Conservation (phyloP, 257 asterid species). For the Petunia secreta region DNA sequence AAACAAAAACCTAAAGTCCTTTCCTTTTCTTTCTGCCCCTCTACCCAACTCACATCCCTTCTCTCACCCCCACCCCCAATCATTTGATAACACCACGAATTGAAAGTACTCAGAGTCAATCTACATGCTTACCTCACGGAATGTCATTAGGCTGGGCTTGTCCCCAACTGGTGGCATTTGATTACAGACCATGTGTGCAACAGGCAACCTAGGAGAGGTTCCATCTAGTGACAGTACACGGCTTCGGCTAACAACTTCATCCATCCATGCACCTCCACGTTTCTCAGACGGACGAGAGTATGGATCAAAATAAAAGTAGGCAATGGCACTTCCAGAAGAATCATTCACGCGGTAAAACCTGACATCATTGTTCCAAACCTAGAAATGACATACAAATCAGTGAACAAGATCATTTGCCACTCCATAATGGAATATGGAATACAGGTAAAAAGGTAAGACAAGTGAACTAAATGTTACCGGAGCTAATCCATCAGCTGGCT, state of each 20-base stretch:
- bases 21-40: too few species aligned
- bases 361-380: slow-evolving; percentile 97
- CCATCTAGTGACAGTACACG: slow-evolving; percentile 81
- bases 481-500: slow-evolving; percentile 87
- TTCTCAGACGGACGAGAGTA: slow-evolving; percentile 98
- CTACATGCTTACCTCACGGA: slow-evolving; percentile 71
- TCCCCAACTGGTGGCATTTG: slow-evolving; percentile 99
- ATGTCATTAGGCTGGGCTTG: slow-evolving; percentile 99
- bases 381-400: slow-evolving; percentile 30
- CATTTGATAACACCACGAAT: slow-evolving; percentile 5
- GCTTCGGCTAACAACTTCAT: slow-evolving; percentile 91
- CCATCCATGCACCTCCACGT: slow-evolving; percentile 99
- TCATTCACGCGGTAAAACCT: slow-evolving; percentile 82
- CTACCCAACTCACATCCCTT: too few species aligned
- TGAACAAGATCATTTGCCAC: slow-evolving; percentile 19
- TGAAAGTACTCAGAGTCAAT: background rate
- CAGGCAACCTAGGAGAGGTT: slow-evolving; percentile 83
- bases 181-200: slow-evolving; percentile 98
- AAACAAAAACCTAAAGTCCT: too few species aligned
- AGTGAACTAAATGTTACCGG: slow-evolving; percentile 57
- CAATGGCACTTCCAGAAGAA: slow-evolving; percentile 76
- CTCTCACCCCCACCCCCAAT: background rate
- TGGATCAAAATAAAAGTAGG: slow-evolving; percentile 95
- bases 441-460: slow-evolving; percentile 21
- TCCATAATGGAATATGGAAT: background rate